Conservation (phyloP, 441 rosid species). For the Bocquillonia castaneifolia region DNA sequence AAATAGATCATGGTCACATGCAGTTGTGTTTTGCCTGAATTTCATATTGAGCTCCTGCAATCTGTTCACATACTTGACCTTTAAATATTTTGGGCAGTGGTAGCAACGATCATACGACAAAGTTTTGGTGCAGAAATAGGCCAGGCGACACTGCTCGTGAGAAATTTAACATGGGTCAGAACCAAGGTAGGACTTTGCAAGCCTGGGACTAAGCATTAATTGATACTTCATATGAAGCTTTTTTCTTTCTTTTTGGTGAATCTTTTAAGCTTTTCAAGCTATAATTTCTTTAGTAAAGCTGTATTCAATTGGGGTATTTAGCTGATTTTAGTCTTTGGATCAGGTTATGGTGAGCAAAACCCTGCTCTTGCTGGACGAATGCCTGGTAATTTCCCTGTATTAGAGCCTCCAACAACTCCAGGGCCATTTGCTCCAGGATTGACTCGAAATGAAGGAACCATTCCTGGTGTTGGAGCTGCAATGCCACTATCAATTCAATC, state of each 20-base stretch:
- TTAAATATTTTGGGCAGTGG: conserved; percentile 64
- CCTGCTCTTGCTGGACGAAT: conserved; percentile 61
- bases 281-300: background rate
- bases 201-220: background rate
- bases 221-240: background rate
- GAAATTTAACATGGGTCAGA: conserved; percentile 64
- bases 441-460: conserved; percentile 84
- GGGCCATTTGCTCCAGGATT: conserved; percentile 78
- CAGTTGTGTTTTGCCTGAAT: background rate
- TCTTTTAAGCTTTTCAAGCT: background rate
- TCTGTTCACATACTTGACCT: conserved; percentile 20
- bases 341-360: conserved; percentile 86
- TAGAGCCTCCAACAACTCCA: conserved; percentile 71
- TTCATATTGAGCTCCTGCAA: conserved; percentile 8
- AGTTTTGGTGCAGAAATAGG: conserved; percentile 97
- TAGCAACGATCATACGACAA: conserved; percentile 90
- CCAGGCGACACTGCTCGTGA: conserved; percentile 92
- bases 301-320: background rate
- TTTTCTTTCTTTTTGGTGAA: background rate
- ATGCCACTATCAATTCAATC: conserved; percentile 64
- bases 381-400: conserved; percentile 62
- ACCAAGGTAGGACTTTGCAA: conserved; percentile 50
- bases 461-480: conserved; percentile 93
- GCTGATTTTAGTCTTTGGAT: conserved; percentile 16
- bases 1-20: background rate